Base-by-base conservation (phyloP, 129 eudicot species). In the Solidago caesia region DNA sequence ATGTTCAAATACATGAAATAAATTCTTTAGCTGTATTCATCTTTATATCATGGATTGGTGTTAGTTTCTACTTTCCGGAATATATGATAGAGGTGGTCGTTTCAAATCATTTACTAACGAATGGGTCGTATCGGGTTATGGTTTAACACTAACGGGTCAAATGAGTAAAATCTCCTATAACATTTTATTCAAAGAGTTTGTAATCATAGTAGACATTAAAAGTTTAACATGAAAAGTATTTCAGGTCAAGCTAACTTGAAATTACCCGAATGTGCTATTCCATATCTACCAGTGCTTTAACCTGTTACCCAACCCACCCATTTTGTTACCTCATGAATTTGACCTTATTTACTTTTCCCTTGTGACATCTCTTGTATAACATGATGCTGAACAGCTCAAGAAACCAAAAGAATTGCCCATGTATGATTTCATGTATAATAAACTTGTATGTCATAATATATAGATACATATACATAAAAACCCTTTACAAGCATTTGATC, bases 401-500 rank as follows among this genome's bases (percentile, higher is more conserved):
- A 73, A 26, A 60, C 29, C 10, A 45, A 73, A 59, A 26, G 70
- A 61, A 61, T 61, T 73, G 48, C 77, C 63, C 26, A 15, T 10
- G 42, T 43, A 74, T 74, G 25, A 75, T 64, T 64, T 64, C 79
- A 64, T 75, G 64, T 39, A 65, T 71, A 42, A 65, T 71, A 42
- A 56, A 56, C 2, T 8, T 53, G 48, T 39, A 67, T 67, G 47
- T 71, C 42, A 41, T 42, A 13, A 59, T 4, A 6, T 10, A 47
- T 47, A 48, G 11, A 41, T 46, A 47, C 44, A 68, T 47, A 46
- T 10, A 59, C 9, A 57, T 71, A 71, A 15, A 68, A 67, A 3
- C 71, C 64, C 67, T 72, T 43, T 64, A 64, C 77, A 78, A 52
- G 77, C 59, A 66, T 62, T 10, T 51, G 47, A 42, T 49, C 8